Base-by-base conservation (phyloP, 768 basidiomycete species). In the Macrolepiota fuliginosa region DNA sequence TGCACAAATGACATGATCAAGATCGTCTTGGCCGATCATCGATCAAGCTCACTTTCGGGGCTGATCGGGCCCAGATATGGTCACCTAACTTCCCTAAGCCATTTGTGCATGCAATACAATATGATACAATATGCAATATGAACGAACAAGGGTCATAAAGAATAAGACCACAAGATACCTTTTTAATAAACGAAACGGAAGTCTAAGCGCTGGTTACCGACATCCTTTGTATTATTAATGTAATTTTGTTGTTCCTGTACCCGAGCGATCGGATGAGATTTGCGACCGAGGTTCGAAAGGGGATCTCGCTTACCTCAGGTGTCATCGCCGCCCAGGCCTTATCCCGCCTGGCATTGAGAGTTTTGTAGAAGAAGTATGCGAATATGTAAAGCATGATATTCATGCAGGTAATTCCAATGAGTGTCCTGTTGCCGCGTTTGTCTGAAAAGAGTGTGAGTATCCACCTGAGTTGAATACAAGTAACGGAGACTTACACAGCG, bases 101-200 rank as follows among this genome's bases (percentile, higher is more conserved):
- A 32, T 3, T 32, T 32, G 29, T 32, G 29, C 42, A 19, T n/a
- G 17, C 42, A 45, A n/a, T 45, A 19, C 42, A 19, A 45, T 45
- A 17, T n/a, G n/a, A n/a, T n/a, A n/a, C n/a, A 5, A 19, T 3
- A 45, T 45, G n/a, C 42, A 45, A 45, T 45, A 19, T 3, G n/a
- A 9, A n/a, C 42, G 42, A 22, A 45, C 7, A 45, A 7, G 42
- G n/a, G n/a, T 45, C 17, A 19, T 32, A 19, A 17, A 45, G n/a
- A 45, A 19, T 45, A 19, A 22, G 0, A 45, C 1, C 7, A 7
- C n/a, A n/a, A 6, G 13, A 17, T 45, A 15, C 10, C 42, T 15
- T 17, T 7, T 72, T 68, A 87, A 68, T 87, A 84, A 4, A 79
- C 81, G 62, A 89, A 88, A 13, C 84, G 76, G 74, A 88, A 88